Conservation (phyloP, 441 rosid genomes). For the Populus tomentosa region DNA sequence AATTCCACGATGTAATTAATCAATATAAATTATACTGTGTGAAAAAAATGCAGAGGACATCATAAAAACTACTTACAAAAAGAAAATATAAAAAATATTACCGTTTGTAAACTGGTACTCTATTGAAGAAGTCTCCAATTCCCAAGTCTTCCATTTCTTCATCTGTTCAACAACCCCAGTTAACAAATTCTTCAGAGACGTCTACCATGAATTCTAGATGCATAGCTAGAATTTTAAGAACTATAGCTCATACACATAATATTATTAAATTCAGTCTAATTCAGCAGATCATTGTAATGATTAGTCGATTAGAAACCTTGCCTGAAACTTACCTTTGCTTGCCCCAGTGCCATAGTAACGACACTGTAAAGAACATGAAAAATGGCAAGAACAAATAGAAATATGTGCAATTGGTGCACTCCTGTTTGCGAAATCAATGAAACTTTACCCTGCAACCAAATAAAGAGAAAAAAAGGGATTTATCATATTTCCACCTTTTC, state of each 20-base stretch:
- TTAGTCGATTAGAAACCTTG: no score
- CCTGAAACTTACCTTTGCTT: slow-evolving; percentile 39
- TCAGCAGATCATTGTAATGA: no score
- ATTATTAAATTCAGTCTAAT: no score
- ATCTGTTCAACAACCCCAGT: slow-evolving; percentile 24
- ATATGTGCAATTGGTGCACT: slow-evolving; percentile 59
- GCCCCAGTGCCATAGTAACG: slow-evolving; percentile 43
- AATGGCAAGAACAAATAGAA: slow-evolving; percentile 56
- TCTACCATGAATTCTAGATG: background rate
- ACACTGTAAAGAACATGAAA: slow-evolving; percentile 54
- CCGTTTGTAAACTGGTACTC: slow-evolving; percentile 54
- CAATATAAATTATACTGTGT: no score
- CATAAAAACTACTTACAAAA: background rate
- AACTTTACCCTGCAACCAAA: slow-evolving; percentile 27
- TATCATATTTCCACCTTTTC: no score
- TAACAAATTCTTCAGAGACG: background rate
- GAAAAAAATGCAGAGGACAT: no score
- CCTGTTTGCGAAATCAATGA: slow-evolving; percentile 49
- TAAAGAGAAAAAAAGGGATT: background rate
- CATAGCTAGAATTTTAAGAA: no score
- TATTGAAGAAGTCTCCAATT: slow-evolving; percentile 43
- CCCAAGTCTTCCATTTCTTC: slow-evolving; percentile 61
- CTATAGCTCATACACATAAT: background rate
- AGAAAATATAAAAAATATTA: background rate
- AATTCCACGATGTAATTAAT: no score